Base-by-base conservation (phyloP, 176 grass and related monocot genomes). In the Guadua angustifolia region DNA sequence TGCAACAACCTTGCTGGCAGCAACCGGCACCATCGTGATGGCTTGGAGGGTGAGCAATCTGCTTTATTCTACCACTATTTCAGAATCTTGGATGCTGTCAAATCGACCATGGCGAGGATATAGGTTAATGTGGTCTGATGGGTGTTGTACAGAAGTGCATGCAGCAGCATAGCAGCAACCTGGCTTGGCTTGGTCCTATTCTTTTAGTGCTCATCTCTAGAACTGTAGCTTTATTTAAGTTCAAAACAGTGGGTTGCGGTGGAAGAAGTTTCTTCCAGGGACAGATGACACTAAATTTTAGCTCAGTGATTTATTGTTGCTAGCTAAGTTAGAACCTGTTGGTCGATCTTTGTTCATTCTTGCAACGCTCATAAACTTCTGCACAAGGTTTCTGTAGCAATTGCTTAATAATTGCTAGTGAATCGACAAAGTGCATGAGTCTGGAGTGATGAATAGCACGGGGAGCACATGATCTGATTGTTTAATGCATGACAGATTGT, bases 1-100 rank as follows among this genome's bases (percentile, higher is more conserved):
- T 98, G 95, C 64, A 98, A 98, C 59, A 98, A 98, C 71, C 86
- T 95, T n/a, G 25, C 95, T 9, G 92, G 95, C 7, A 95, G 91
- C 76, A 98, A 98, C 79, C 78, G 95, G 6, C 73, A 89, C 66
- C 84, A 89, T 18, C 82, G 96, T 4, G 89, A 94, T 75, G 96
- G 96, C 9, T 65, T 99, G 35, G 89, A 89, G 67, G 96, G 96
- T 40, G 88, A 93, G 35, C 93, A 99, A 10, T 99, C 96, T 7
- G 72, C 87, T 1, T 68, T 98, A 0, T 95, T 98, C 74, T 98
- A 71, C 47, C 74, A 98, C 40, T 98, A 98, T 45, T 75, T 86
- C 55, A 88, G 95, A 46, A 98, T 98, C 49, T 49, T 98, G 39
- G 82, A 92, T 38, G 9, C 25, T 7, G 91, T 98, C 2, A 93